Conservation (phyloP, 1,284 basidiomycete genomes). For the Cutaneotrichosporon cavernicola region DNA sequence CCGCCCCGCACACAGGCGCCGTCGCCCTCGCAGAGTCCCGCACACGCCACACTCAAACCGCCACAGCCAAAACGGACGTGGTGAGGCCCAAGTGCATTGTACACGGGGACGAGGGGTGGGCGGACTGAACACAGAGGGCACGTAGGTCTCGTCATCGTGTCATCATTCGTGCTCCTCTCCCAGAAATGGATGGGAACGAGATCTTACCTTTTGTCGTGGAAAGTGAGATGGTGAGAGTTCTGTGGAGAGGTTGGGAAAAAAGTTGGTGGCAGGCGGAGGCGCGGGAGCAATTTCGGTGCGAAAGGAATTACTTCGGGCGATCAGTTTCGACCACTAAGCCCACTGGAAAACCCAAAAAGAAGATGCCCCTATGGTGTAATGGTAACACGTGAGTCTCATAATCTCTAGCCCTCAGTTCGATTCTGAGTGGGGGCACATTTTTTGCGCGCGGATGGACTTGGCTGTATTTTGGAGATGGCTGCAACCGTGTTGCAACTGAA, state of each 20-base stretch:
- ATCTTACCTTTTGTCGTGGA: conserved; percentile 8
- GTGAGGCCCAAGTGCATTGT: conserved; percentile 14
- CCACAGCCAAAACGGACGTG: conserved; percentile 26
- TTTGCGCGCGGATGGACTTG: neutral
- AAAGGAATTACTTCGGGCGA: neutral
- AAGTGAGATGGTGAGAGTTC: neutral
- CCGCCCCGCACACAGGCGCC: conserved; percentile 1
- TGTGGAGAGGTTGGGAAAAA: neutral
- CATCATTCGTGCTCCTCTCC: conserved; percentile 34
- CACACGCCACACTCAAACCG: neutral
- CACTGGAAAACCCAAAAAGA: neutral
- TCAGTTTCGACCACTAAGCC: neutral
- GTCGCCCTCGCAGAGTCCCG: conserved; percentile 11
- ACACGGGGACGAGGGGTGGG: conserved; percentile 21
- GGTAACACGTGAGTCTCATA: conserved; percentile 15
- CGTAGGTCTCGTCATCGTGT: conserved; percentile 53
- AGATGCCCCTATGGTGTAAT: conserved; percentile 12
- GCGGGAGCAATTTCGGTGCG: conserved; percentile 7
- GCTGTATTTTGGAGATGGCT: neutral
- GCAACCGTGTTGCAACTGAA: neutral
- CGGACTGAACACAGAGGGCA: conserved; percentile 13
- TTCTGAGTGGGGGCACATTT: conserved; percentile 12
- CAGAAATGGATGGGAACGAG: neutral
- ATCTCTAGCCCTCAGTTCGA: conserved; percentile 15
- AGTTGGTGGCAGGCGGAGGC: neutral